Conservation (phyloP, 257 asterid genomes). For the Sherardia arvensis region DNA sequence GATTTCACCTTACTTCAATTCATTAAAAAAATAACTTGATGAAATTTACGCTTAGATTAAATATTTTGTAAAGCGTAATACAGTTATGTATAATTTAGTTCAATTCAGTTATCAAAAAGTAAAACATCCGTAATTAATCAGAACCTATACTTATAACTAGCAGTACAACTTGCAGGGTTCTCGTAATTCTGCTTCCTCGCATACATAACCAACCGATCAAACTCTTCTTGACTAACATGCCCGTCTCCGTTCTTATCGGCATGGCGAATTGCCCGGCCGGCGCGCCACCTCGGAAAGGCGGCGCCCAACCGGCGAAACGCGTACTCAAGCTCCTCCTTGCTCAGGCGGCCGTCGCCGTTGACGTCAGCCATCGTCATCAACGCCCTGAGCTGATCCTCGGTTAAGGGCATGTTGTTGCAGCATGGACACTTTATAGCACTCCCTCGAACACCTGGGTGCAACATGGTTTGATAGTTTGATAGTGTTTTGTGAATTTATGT, state of each 20-base stretch:
- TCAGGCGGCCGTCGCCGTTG: slow-evolving; percentile 4
- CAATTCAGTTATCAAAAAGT: too few relatives aligned
- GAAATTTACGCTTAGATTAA: too few relatives aligned
- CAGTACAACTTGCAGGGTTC: background rate
- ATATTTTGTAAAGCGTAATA: too few relatives aligned
- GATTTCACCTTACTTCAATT: too few relatives aligned
- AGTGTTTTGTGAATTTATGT: too few relatives aligned
- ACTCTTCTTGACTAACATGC: background rate
- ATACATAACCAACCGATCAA: background rate
- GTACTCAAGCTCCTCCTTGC: slow-evolving; percentile 2
- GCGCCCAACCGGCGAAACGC: background rate
- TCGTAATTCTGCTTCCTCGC: background rate
- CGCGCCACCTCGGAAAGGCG: background rate
- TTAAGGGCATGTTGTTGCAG: background rate
- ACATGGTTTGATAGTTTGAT: background rate
- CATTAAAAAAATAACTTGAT: too few relatives aligned
- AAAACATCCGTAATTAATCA: too few relatives aligned
- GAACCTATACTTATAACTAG: background rate
- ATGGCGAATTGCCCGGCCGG: background rate
- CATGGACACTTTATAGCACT: background rate
- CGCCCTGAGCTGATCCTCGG: background rate
- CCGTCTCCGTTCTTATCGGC: slow-evolving; percentile 6
- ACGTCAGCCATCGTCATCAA: background rate
- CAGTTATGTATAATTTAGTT: too few relatives aligned
- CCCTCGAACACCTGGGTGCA: background rate